Percentiles rank a stretch among this genome's conserved stretches.
Conservation (phyloP, 148 eudicot genomes). For the Cornus kousa region DNA sequence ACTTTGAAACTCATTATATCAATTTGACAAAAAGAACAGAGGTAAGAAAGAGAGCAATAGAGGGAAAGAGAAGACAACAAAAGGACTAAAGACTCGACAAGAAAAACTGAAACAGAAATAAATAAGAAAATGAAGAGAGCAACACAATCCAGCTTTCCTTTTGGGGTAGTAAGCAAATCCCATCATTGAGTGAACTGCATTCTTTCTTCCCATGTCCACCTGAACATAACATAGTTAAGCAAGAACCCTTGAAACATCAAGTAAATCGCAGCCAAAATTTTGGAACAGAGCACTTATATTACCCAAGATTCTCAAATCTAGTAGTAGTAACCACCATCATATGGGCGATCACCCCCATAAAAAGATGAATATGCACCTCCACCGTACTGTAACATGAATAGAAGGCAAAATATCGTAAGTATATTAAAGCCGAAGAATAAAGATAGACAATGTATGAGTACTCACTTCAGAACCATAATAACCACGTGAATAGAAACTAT, state of each 20-base stretch:
- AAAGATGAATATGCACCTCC: slow-evolving; percentile 53
- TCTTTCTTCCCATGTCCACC: slow-evolving; percentile 18
- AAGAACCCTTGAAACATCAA: neutral
- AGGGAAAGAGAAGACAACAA: neutral
- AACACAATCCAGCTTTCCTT: slow-evolving; percentile 25
- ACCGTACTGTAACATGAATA: slow-evolving; percentile 43
- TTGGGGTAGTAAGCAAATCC: slow-evolving; percentile 14
- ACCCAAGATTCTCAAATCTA: slow-evolving; percentile 36
- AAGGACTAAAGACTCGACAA: neutral
- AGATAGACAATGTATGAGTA: slow-evolving; percentile 3
- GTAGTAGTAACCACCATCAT: slow-evolving; percentile 65
- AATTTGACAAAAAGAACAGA: slow-evolving; percentile 2
- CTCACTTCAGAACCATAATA: slow-evolving; percentile 79
- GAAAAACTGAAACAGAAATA: slow-evolving; percentile 6
- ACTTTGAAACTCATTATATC: neutral
- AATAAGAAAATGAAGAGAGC: slow-evolving; percentile 6
- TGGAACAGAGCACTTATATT: slow-evolving; percentile 10
- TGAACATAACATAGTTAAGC: slow-evolving; percentile 11
- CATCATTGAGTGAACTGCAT: neutral
- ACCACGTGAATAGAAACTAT: slow-evolving; percentile 48
- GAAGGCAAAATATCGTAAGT: slow-evolving; percentile 4
- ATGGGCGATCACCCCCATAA: slow-evolving; percentile 50
- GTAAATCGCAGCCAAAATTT: neutral
- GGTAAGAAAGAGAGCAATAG: neutral
- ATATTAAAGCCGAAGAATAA: neutral